Conservation (phyloP, 2,329 filamentous ascomycete genomes). For the Botrytis cinerea region DNA sequence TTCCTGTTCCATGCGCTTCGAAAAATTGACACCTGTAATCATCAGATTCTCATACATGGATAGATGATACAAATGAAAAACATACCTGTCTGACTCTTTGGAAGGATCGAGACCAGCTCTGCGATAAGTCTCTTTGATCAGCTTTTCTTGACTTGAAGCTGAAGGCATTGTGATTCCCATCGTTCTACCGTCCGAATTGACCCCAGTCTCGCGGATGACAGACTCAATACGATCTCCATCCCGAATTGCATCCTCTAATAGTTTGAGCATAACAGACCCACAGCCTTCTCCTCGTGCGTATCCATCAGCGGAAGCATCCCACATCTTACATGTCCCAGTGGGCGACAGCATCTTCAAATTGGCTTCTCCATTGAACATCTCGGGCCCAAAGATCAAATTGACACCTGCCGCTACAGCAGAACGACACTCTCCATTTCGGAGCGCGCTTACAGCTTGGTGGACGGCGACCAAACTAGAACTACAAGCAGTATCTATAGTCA, state of each 20-base stretch:
- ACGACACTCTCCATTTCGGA: slow-evolving; percentile 46
- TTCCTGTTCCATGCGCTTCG: slow-evolving; percentile 29
- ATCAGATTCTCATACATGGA: no score
- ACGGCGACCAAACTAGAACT: slow-evolving; percentile 56
- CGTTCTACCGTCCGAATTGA: slow-evolving; percentile 54
- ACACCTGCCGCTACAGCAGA: slow-evolving; percentile 23
- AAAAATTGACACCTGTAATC: slow-evolving; percentile 25
- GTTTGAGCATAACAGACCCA: slow-evolving; percentile 59
- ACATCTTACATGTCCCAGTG: slow-evolving; percentile 45
- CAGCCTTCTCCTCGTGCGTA: slow-evolving; percentile 52
- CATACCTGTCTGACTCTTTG: not conserved
- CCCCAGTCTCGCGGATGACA: slow-evolving; percentile 48
- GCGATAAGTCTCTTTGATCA: slow-evolving; percentile 48
- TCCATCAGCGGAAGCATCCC: slow-evolving; percentile 30
- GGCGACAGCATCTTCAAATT: slow-evolving; percentile 46
- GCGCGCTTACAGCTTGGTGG: slow-evolving; percentile 53
- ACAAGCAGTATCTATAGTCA: slow-evolving; percentile 61
- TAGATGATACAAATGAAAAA: no score
- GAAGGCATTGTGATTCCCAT: slow-evolving; percentile 55
- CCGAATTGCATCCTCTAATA: slow-evolving; percentile 55
- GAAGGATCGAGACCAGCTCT: slow-evolving; percentile 45
- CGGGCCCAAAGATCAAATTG: slow-evolving; percentile 28
- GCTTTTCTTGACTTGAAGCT: slow-evolving; percentile 47
- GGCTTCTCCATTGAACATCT: slow-evolving; percentile 43
- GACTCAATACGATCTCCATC: slow-evolving; percentile 60